Percentiles rank a stretch among this genome's conserved stretches.
These are phyloP conservation scores for Leucocoprinus leucothites DNA, from an alignment of 768 basidiomycete genomes.

Conservation along the genomic window DNA sequence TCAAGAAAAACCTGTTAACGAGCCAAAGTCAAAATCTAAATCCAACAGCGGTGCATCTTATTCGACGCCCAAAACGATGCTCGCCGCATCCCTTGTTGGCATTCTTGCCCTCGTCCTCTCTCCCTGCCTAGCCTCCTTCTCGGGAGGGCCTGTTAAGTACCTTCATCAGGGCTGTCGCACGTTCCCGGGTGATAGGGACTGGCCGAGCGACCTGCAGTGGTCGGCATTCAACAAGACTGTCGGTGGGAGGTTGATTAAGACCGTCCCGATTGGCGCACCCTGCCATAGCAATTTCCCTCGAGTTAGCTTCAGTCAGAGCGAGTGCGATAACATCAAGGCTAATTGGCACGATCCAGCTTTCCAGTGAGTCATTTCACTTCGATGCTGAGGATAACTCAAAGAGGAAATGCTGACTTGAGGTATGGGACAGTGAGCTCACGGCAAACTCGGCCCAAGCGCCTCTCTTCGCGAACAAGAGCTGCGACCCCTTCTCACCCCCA, in stretches of 20 bases:
- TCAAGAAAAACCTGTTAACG: no score
- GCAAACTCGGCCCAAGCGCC: slow-evolving; percentile 6
- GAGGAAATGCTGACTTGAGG: no score
- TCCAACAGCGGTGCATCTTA: no score
- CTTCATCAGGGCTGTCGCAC: background rate
- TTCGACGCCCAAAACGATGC: no score
- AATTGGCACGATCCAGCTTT: slow-evolving; percentile 3
- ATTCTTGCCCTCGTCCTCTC: no score
- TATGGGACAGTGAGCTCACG: background rate
- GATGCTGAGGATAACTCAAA: no score
- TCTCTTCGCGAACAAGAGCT: slow-evolving; percentile 16
- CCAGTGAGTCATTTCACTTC: slow-evolving; percentile 4
- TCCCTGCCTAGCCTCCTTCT: no score
- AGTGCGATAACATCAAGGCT: background rate
- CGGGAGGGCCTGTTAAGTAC: no score
- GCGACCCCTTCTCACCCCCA: slow-evolving; percentile 14
- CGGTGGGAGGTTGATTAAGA: slow-evolving; percentile 12
- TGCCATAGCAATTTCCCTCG: background rate
- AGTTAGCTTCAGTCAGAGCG: background rate
- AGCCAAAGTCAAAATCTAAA: no score
- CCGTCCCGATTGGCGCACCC: slow-evolving; percentile 3
- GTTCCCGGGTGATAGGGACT: slow-evolving; percentile 12
- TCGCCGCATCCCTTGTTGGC: no score
- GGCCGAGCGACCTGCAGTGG: slow-evolving; percentile 12
- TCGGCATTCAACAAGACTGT: slow-evolving; percentile 13